Evolutionary conservation across 2,329 filamentous ascomycete genomes (phyloP).

Genomic region (Aspergillus pseudoviridinutans): DNA sequence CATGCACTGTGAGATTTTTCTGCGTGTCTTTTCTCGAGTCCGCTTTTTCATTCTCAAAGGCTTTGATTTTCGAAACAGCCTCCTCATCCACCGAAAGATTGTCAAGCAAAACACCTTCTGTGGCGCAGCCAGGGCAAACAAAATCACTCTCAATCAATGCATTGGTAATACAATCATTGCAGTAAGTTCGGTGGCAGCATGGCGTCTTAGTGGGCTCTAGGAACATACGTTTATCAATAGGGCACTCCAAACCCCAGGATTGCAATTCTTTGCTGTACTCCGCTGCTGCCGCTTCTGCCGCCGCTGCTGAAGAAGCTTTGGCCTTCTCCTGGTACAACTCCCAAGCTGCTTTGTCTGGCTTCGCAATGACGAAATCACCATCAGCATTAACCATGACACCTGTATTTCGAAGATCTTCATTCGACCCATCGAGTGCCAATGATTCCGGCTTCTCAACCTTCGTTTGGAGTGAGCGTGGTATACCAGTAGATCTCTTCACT

Average conservation of each 20-base stretch:
- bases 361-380: conserved; percentile 94
- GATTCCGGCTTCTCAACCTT: conserved; percentile 88
- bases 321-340: conserved; percentile 94
- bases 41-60: conserved; percentile 58
- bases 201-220: conserved; percentile 98
- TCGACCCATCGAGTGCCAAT: conserved; percentile 67
- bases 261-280: conserved; percentile 81
- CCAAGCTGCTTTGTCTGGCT: conserved; percentile 94
- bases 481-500: conserved; percentile 94
- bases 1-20: conserved; percentile 28
- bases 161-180: conserved; percentile 99
- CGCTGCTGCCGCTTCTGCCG: conserved; percentile 71
- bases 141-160: conserved; percentile 98
- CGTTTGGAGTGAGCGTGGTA: conserved; percentile 90
- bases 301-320: conserved; percentile 77
- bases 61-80: conserved; percentile 70
- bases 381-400: conserved; percentile 98
- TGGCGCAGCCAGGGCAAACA: conserved; percentile 86
- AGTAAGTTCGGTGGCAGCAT: conserved; percentile 97
- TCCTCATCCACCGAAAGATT: conserved; percentile 82
- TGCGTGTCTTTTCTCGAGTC: conserved; percentile 43
- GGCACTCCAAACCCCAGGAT: conserved; percentile 84
- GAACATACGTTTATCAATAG: conserved; percentile 96
- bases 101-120: conserved; percentile 88
- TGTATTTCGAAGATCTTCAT: conserved; percentile 76